A percentile compares a stretch with the other conserved stretches of the same genome.
Conservation (phyloP, 768 basidiomycete genomes). For the Calocybe cyanea region DNA sequence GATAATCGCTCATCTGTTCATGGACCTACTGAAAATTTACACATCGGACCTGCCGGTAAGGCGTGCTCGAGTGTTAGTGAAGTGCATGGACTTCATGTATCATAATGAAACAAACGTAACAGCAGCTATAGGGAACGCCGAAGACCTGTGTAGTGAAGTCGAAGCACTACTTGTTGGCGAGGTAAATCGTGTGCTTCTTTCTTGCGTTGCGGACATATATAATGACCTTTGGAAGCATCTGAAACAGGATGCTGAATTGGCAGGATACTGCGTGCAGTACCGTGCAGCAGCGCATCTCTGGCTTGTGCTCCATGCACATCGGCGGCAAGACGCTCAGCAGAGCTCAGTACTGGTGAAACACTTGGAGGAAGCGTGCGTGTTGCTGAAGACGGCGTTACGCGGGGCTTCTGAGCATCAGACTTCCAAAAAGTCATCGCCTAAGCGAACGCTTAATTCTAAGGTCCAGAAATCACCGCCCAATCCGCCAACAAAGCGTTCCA, state of each 20-base stretch:
- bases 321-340: conserved; percentile 40
- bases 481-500: conserved; percentile 11
- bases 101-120: conserved; percentile 23
- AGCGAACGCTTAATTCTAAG: conserved; percentile 20
- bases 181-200: conserved; percentile 29
- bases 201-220: not conserved
- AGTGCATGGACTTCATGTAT: conserved; percentile 52
- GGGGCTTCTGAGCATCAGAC: conserved; percentile 9
- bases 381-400: conserved; percentile 39
- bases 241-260: conserved; percentile 30
- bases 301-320: conserved; percentile 69
- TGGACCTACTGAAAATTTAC: conserved; percentile 51
- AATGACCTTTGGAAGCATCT: conserved; percentile 23
- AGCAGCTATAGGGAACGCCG: conserved; percentile 25
- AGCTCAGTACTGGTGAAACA: conserved; percentile 44
- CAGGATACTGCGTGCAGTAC: conserved; percentile 41
- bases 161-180: conserved; percentile 35
- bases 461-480: conserved; percentile 1
- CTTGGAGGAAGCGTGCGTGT: conserved; percentile 47
- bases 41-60: conserved; percentile 48
- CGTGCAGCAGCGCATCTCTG: conserved; percentile 58
- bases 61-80: conserved; percentile 52
- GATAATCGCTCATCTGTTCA: conserved; percentile 39
- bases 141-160: conserved; percentile 37
- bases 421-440: conserved; percentile 24